These are phyloP conservation scores for Spirogloea muscicola DNA, from an alignment of 139 green algal species.

Conservation along the genomic window DNA sequence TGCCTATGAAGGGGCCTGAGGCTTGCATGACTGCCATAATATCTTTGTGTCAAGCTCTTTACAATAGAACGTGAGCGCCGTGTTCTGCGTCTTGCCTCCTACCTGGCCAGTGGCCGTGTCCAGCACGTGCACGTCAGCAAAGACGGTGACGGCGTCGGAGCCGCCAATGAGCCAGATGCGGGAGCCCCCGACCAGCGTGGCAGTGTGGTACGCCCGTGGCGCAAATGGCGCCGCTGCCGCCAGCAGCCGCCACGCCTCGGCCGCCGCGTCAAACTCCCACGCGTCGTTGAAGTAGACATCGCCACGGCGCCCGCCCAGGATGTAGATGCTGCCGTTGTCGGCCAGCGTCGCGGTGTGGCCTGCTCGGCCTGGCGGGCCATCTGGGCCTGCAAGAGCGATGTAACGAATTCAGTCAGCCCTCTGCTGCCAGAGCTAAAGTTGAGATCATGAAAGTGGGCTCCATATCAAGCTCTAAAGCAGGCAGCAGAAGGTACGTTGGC, in stretches of 20 bases:
- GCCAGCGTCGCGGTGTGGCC: slow-evolving; percentile 27
- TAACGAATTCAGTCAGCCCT: too few relatives aligned
- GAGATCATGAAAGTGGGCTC: too few relatives aligned
- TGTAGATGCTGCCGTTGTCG: slow-evolving; percentile 21
- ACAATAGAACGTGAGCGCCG: too few relatives aligned
- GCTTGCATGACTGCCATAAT: too few relatives aligned
- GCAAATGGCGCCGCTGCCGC: slow-evolving; percentile 13
- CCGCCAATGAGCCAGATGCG: slow-evolving; percentile 42
- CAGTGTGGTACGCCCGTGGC: slow-evolving; percentile 31
- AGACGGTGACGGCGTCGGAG: slow-evolving; percentile 1
- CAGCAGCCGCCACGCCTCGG: slow-evolving; percentile 12
- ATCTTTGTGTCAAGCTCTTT: too few relatives aligned
- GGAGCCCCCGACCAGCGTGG: slow-evolving; percentile 19
- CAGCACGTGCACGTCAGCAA: slow-evolving; percentile 26
- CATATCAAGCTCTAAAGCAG: too few relatives aligned
- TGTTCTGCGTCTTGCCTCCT: too few relatives aligned
- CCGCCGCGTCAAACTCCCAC: slow-evolving; percentile 22
- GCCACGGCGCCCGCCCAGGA: slow-evolving; percentile 20
- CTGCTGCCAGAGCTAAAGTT: too few relatives aligned
- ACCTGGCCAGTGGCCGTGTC: slow-evolving; percentile 27
- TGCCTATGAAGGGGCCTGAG: too few relatives aligned
- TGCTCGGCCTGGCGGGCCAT: too few relatives aligned
- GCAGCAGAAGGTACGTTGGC: too few relatives aligned
- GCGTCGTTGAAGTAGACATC: slow-evolving; percentile 32
- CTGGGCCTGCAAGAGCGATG: too few relatives aligned